Conservation (phyloP, 1,284 basidiomycete species). For the Porodaedalea pini region DNA sequence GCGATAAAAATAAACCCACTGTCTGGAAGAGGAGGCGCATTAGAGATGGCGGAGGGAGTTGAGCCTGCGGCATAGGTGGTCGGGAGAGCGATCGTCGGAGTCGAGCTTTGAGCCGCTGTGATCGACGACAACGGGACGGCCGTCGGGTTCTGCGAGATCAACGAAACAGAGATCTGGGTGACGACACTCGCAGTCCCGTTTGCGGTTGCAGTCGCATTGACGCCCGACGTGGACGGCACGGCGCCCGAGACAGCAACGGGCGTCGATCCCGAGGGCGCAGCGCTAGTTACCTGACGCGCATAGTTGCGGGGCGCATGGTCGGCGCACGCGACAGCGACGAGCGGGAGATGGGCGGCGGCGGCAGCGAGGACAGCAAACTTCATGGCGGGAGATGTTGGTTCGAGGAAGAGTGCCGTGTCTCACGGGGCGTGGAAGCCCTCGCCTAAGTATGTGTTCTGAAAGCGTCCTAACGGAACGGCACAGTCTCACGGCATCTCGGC, state of each 20-base stretch:
- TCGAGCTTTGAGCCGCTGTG: conserved; percentile 36
- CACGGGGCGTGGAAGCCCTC: not conserved
- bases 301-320: conserved; percentile 22
- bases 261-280: conserved; percentile 3
- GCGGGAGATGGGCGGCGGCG: conserved; percentile 32
- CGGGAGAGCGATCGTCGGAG: conserved; percentile 38
- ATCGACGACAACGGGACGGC: conserved; percentile 52
- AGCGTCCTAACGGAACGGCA: too few species aligned
- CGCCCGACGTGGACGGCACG: conserved; percentile 16
- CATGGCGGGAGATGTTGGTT: conserved; percentile 15
- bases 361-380: conserved; percentile 19
- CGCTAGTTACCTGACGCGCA: conserved; percentile 28
- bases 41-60: conserved; percentile 32
- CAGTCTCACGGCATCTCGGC: not conserved
- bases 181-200: conserved; percentile 33
- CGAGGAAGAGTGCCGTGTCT: not conserved
- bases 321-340: conserved; percentile 30
- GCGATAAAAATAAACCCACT: conserved; percentile 22
- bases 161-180: conserved; percentile 35
- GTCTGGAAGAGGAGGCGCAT: conserved; percentile 36
- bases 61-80: conserved; percentile 32
- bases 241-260: conserved; percentile 12
- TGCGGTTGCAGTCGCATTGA: conserved; percentile 20
- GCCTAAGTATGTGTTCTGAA: too few species aligned
- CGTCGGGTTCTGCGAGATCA: conserved; percentile 56